These are phyloP conservation scores for Tubosaeta brunneosetosa DNA, from an alignment of 768 basidiomycete genomes.

Conservation along the genomic window DNA sequence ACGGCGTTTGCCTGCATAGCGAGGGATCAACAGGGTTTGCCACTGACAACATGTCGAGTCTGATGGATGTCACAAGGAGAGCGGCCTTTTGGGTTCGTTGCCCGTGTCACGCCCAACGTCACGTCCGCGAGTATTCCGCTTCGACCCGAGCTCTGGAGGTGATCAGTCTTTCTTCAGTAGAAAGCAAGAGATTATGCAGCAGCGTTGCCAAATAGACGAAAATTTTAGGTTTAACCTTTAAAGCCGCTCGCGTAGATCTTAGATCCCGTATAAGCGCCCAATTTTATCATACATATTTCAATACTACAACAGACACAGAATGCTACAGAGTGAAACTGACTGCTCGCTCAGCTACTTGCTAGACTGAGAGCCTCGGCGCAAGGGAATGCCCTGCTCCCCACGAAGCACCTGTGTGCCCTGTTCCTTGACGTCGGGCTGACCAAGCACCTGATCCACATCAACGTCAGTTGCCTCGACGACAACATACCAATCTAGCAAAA, in stretches of 20 bases:
- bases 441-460: conserved; percentile 17
- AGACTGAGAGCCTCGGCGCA: conserved; percentile 20
- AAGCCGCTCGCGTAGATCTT: conserved; percentile 10
- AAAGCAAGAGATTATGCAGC: not conserved
- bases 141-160: not conserved
- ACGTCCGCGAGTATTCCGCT: not conserved
- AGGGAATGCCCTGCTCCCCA: conserved; percentile 40
- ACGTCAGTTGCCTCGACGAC: not conserved
- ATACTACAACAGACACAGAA: not conserved
- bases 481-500: not conserved
- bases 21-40: conserved; percentile 5
- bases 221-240: conserved; percentile 19
- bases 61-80: not conserved
- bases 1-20: not conserved
- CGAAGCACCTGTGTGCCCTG: conserved; percentile 51
- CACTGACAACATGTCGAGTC: conserved; percentile 15
- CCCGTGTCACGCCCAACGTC: not conserved
- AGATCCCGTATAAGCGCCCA: conserved; percentile 11
- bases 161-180: not conserved
- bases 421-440: conserved; percentile 42
- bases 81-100: conserved; percentile 4
- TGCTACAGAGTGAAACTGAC: not conserved
- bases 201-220: conserved; percentile 1
- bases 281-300: not conserved
- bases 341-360: conserved; percentile 9